phyloP scores from a whole-genome alignment of 805 yeast species.

The Millerago galiae region DNA sequence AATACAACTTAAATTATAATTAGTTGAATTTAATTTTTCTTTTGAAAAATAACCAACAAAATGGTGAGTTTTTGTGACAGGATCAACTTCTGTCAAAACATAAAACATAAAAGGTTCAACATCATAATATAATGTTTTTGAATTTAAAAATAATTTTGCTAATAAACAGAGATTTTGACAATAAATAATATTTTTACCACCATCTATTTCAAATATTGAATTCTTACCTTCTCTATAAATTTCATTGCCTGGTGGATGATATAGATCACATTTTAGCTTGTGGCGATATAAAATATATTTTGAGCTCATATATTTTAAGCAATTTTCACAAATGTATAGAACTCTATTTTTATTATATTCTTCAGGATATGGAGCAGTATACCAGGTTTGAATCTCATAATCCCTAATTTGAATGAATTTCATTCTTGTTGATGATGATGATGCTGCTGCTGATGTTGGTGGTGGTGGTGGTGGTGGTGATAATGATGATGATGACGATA shows the following conservation, averaged over 20 bases:
- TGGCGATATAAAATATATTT: constrained; percentile 67
- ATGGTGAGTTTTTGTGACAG: constrained; percentile 41
- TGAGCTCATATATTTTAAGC: constrained; percentile 73
- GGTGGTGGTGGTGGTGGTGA: constrained; percentile 2
- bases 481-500: too few species aligned
- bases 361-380: constrained; percentile 87
- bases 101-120: constrained; percentile 94
- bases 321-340: constrained; percentile 75
- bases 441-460: too few species aligned
- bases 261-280: constrained; percentile 59
- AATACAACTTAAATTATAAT: constrained; percentile 85
- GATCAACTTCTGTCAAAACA: constrained; percentile 66
- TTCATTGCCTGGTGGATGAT: constrained; percentile 87
- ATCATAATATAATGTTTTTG: constrained; percentile 88
- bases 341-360: constrained; percentile 60
- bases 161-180: constrained; percentile 87
- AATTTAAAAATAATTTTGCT: constrained; percentile 83
- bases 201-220: constrained; percentile 90
- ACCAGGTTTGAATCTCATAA: constrained; percentile 84
- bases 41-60: constrained; percentile 95
- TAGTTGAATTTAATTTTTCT: constrained; percentile 65
- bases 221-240: constrained; percentile 68
- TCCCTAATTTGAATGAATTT: constrained; percentile 63
- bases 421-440: constrained; percentile 13
- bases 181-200: constrained; percentile 70